Conservation (phyloP, 129 eudicot genomes). For the Calendula officinalis region DNA sequence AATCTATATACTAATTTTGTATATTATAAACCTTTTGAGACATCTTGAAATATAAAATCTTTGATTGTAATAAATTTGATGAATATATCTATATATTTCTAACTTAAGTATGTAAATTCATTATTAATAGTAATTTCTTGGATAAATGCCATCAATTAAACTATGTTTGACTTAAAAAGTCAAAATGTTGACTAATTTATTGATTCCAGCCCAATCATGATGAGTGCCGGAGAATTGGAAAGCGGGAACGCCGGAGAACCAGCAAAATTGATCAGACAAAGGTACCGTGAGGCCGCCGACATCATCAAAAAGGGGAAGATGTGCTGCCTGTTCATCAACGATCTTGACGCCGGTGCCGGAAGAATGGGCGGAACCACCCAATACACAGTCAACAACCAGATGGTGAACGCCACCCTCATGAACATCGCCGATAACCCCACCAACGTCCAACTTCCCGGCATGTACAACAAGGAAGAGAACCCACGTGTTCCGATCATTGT, state of each 20-base stretch:
- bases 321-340: conserved; percentile 92
- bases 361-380: conserved; percentile 98
- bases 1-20: too few relatives aligned
- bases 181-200: neutral
- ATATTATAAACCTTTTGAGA: too few relatives aligned
- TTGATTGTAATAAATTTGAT: too few relatives aligned
- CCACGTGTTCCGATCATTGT: conserved; percentile 85
- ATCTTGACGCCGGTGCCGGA: conserved; percentile 98
- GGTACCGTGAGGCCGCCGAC: conserved; percentile 95
- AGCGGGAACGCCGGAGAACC: conserved; percentile 99
- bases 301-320: conserved; percentile 88
- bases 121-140: neutral
- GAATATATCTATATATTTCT: too few relatives aligned
- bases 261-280: conserved; percentile 86
- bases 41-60: too few relatives aligned
- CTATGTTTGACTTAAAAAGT: neutral
- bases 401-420: conserved; percentile 99
- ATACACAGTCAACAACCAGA: conserved; percentile 97
- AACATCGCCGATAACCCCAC: conserved; percentile 98
- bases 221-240: conserved; percentile 99
- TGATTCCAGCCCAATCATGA: conserved; percentile 77
- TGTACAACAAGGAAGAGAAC: conserved; percentile 98
- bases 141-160: neutral
- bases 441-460: conserved; percentile 93
- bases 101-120: neutral